These are phyloP conservation scores for Ballota nigra DNA, from an alignment of 257 asterid species.

Conservation along the genomic window DNA sequence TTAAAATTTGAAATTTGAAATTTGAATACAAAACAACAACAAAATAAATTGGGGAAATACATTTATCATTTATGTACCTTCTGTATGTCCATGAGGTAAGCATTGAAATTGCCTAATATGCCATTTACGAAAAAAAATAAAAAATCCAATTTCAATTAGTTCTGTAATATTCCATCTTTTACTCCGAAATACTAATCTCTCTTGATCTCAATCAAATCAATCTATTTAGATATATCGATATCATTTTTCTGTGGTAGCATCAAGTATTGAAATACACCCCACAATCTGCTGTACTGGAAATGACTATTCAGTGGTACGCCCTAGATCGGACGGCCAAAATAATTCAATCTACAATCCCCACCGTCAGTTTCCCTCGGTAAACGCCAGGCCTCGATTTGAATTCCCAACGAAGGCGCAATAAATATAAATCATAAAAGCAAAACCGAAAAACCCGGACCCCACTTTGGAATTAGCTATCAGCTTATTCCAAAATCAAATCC, in stretches of 20 bases:
- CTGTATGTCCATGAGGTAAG: no score
- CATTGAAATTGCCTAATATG: not conserved
- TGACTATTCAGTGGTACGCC: constrained; percentile 8
- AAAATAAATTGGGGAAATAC: not conserved
- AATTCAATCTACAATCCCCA: not conserved
- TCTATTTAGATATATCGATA: not conserved
- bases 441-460: constrained; percentile 27
- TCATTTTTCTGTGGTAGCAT: not conserved
- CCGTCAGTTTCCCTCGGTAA: constrained; percentile 23
- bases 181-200: not conserved
- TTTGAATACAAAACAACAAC: not conserved
- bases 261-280: not conserved
- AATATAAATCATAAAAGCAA: not conserved
- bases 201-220: not conserved
- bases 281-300: not conserved
- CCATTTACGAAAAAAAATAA: no score
- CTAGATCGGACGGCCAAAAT: constrained; percentile 27
- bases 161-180: no score
- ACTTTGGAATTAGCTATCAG: constrained; percentile 12
- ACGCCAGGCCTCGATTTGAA: constrained; percentile 31
- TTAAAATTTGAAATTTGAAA: not conserved
- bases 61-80: no score
- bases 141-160: no score
- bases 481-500: constrained; percentile 28
- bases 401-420: constrained; percentile 8